A percentile compares a stretch with the other conserved stretches of the same genome.
phyloP scores from a whole-genome alignment of 352 stramenopile genomes.

The Phytophthora podocarpi region DNA sequence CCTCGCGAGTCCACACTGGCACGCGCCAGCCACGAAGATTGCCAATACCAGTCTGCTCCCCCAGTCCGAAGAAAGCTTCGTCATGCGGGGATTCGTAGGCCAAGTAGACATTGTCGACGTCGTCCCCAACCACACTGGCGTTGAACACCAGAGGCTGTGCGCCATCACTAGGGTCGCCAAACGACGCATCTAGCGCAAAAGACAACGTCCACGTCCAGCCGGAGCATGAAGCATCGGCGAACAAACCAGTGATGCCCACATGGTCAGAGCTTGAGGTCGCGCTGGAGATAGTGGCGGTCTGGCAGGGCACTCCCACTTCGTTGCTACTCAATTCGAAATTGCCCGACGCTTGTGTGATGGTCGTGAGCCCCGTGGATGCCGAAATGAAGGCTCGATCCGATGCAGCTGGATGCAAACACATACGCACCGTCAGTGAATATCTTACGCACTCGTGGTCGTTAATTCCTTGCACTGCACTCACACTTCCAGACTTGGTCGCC shows the following conservation, averaged over 20 bases:
- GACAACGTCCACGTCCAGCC: conserved; percentile 21
- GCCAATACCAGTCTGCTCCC: conserved; percentile 30
- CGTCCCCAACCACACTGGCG: conserved; percentile 20
- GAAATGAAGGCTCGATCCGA: conserved; percentile 31
- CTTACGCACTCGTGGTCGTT: background rate
- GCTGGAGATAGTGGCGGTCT: background rate
- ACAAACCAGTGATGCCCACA: conserved; percentile 16
- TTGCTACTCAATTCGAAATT: conserved; percentile 31
- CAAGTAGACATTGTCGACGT: conserved; percentile 31
- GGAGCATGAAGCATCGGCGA: conserved; percentile 17
- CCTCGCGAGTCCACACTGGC: conserved; percentile 31
- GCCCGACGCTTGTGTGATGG: conserved; percentile 29
- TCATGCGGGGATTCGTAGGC: conserved; percentile 28
- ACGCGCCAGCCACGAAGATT: conserved; percentile 32
- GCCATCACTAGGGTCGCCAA: conserved; percentile 3
- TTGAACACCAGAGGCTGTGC: conserved; percentile 27
- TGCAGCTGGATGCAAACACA: conserved; percentile 9
- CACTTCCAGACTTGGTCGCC: conserved; percentile 36
- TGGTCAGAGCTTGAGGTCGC: conserved; percentile 6
- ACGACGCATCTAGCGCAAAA: conserved; percentile 7
- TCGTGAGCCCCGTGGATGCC: conserved; percentile 27
- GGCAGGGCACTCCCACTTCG: conserved; percentile 9
- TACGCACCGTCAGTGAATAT: background rate
- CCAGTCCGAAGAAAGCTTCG: conserved; percentile 32
- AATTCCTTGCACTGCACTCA: background rate